Evolutionary conservation across 495 filamentous ascomycete species (phyloP), one percentile per base, ranked within the genome.

Genomic region (Penicillium paradoxum): DNA sequence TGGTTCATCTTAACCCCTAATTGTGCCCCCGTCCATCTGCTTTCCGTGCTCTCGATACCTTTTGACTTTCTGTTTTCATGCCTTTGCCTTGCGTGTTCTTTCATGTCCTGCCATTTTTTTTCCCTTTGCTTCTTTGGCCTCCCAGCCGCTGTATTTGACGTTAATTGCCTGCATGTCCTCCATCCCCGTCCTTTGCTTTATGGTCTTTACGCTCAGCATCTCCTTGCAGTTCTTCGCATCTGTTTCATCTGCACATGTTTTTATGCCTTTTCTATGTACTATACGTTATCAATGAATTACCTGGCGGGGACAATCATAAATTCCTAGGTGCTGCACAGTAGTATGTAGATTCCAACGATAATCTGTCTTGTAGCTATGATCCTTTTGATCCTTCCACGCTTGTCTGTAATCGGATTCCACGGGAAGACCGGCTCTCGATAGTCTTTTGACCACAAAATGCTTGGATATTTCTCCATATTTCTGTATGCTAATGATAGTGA

Each of bases 241-340:
- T 45, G 43, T 24, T 60, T 56, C 47, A 41, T 44, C 54, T 72
- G 65, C 65, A 67, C 65, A 65, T 70, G 59, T 56, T 57, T 62
- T 60, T 61, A 62, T 56, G 61, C 59, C 65, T 59, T 65, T 70
- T 66, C 60, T 59, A 66, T 73, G 70, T 73, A 73, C 68, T 66
- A 73, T 73, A 73, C 65, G 70, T 72, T 69, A 71, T 71, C 65
- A 38, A 61, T 65, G 65, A 68, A 61, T 59, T 52, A 64, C 66
- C 62, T 70, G 68, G 69, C 68, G 68, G 70, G 69, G 58, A 62
- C 34, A 45, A 49, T 38, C 19, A 22, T 27, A 27, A 7, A 27
- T 48, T 44, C 42, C 25, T 30, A 19, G 3, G 10, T 7, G 6
- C 6, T 32, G 38, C 4, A 40, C 18, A 13, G 38, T 32, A 1